Base-by-base conservation (phyloP, 257 asterid species). In the Nicotiana attenuata region DNA sequence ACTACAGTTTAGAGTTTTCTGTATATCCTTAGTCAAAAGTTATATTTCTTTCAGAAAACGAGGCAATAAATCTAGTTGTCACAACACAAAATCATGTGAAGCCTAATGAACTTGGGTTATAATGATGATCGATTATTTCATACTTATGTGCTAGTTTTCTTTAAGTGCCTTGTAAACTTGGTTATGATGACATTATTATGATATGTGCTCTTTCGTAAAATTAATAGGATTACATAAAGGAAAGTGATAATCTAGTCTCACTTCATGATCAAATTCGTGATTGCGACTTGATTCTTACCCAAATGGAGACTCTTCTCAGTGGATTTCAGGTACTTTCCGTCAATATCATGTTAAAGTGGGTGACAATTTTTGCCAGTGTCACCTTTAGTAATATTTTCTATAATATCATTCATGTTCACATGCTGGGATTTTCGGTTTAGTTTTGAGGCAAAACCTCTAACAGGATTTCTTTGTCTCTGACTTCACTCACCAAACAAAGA, bases 231-330 rank as follows among this genome's bases (percentile, higher is more conserved):
- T 96, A 96, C 87, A 94, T 96, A 11, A 92, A 93, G 88, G 99
- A 96, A 90, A 96, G 99, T 87, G 99, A 96, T 88, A 94, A 94
- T 91, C 86, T 96, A 60, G 92, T 96, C 81, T 94, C 98, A 47
- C 97, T 96, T 82, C 98, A 96, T 80, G 99, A 96, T 86, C 97
- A 96, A 87, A 96, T 96, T 85, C 97, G 88, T 84, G 98, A 94
- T 84, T 96, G 99, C 83, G 99, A 96, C 84, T 86, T 90, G 80
- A 96, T 96, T 80, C 92, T 96, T 47, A 91, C 97, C 5, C 98
- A 94, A 83, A 96, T 96, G 99, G 99, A 94, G 88, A 90, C 92
- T 71, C 93, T 96, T 73, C 98, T 96, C 52, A 87, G 94, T 86
- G 99, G 98, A 68, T 96, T 96, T 87, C 99, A 94, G 99, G 99